phyloP scores from a whole-genome alignment of 164 flowering plant species.

The Stephania cephalantha region DNA sequence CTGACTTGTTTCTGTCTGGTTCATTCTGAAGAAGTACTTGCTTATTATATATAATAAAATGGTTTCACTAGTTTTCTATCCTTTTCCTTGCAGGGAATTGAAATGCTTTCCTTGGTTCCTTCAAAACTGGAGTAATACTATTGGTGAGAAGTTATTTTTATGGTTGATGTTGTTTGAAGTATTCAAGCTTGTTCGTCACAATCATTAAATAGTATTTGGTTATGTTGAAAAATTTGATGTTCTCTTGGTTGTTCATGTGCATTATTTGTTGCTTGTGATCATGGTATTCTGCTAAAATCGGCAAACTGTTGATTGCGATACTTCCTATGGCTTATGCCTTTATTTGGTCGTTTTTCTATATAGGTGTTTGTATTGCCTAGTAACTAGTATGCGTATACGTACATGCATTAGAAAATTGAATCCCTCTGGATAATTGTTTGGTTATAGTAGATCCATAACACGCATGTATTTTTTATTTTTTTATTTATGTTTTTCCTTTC shows the following conservation, averaged over 20 bases:
- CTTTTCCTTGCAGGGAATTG: slow-evolving; percentile 71
- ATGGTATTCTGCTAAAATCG: neutral
- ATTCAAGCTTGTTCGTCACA: neutral
- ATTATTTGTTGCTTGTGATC: neutral
- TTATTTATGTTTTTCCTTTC: too few relatives aligned
- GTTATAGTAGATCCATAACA: too few relatives aligned
- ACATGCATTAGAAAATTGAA: too few relatives aligned
- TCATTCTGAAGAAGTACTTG: neutral
- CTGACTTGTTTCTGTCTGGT: neutral
- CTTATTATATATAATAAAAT: neutral
- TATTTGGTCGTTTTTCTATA: neutral
- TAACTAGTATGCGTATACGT: too few relatives aligned
- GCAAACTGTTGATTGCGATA: neutral
- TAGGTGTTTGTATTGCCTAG: too few relatives aligned
- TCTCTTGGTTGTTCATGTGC: neutral
- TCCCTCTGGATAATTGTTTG: too few relatives aligned
- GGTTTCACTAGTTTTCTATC: neutral
- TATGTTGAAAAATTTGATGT: neutral
- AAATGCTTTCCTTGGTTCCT: slow-evolving; percentile 99
- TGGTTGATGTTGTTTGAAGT: slow-evolving; percentile 1
- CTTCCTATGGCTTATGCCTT: neutral
- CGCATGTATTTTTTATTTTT: too few relatives aligned
- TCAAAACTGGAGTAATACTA: slow-evolving; percentile 92
- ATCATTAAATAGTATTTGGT: neutral
- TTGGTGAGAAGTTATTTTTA: slow-evolving; percentile 47